phyloP scores from a whole-genome alignment of 169 alveolate species.

The Amoebophrya sp. region DNA sequence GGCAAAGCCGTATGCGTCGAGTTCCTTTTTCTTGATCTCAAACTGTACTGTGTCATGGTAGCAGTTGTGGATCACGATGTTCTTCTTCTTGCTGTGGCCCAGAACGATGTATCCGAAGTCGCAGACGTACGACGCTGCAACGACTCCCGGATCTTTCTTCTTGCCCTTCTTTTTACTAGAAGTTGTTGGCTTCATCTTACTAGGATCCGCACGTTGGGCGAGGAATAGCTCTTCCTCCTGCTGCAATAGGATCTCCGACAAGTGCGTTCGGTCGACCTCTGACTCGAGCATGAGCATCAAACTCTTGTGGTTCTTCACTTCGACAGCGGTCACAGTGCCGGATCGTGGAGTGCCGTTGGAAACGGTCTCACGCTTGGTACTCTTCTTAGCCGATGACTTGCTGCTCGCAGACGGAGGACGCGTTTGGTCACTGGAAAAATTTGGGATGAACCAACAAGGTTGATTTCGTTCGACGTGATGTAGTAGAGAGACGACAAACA shows the following conservation, averaged over 20 bases:
- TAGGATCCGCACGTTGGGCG: neutral
- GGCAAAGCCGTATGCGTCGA: slow-evolving; percentile 40
- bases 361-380: neutral
- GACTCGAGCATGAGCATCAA: slow-evolving; percentile 54
- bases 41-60: slow-evolving; percentile 44
- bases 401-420: neutral
- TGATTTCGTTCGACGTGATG: too few species aligned
- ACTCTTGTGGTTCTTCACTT: slow-evolving; percentile 16
- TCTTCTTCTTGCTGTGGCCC: slow-evolving; percentile 57
- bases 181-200: slow-evolving; percentile 23
- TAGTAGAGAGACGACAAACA: too few species aligned
- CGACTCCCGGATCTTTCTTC: slow-evolving; percentile 9
- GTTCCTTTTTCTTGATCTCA: slow-evolving; percentile 45
- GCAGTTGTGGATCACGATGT: slow-evolving; percentile 58
- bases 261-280: slow-evolving; percentile 55
- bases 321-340: neutral
- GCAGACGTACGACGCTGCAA: slow-evolving; percentile 67
- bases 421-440: too few species aligned
- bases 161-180: neutral
- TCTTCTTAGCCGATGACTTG: neutral
- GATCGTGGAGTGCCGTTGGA: neutral
- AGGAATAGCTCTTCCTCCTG: slow-evolving; percentile 24
- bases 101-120: slow-evolving; percentile 78
- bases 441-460: too few species aligned
- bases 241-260: slow-evolving; percentile 50